Evolutionary conservation across 2,329 filamentous ascomycete genomes (phyloP), one percentile per base, ranked within the genome.

Genomic region (Nannizziopsis arthrosporioides): DNA sequence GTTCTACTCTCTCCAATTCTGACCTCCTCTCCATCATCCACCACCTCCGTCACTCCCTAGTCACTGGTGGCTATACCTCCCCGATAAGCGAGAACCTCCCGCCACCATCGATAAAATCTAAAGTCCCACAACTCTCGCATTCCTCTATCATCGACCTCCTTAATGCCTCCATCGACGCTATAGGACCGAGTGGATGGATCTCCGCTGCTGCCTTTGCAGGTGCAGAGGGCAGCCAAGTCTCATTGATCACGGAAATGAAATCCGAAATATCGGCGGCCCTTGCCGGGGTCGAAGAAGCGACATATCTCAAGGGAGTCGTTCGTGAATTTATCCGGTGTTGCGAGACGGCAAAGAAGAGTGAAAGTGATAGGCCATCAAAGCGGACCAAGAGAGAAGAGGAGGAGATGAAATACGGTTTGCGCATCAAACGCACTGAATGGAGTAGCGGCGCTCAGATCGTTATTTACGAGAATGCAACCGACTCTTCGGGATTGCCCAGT

Each of bases 161-260:
- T 30, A 70, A 64, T 50, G 66, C 64, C 49, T 66, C 68, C 31
- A 62, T 73, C 36, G 71, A 73, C 54, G 67, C 68, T 39, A 62
- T 73, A 27, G 70, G 71, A 4, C 69, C 70, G 1, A 67, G 68
- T 2, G 70, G 70, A 39, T 71, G 68, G 68, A 65, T 71, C 43
- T 63, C 67, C 8, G 67, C 65, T 12, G 57, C 62, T 5, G 57
- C 56, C 14, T 55, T 63, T 30, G 57, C 61, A 36, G 63, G 62
- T 14, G 55, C 58, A 17, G 53, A 61, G 27, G 60, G 58, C 34
- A 63, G 67, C 49, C 67, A 71, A 48, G 61, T 64, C 32, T 68
- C 70, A 37, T 60, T 72, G 11, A 65, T 73, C 44, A 61, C 67
- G 12, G 68, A 73, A 42, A 67, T 73, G 62, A 66, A 69, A 50